phyloP scores from a whole-genome alignment of 495 filamentous ascomycete species.

The Cryomyces antarcticus region DNA sequence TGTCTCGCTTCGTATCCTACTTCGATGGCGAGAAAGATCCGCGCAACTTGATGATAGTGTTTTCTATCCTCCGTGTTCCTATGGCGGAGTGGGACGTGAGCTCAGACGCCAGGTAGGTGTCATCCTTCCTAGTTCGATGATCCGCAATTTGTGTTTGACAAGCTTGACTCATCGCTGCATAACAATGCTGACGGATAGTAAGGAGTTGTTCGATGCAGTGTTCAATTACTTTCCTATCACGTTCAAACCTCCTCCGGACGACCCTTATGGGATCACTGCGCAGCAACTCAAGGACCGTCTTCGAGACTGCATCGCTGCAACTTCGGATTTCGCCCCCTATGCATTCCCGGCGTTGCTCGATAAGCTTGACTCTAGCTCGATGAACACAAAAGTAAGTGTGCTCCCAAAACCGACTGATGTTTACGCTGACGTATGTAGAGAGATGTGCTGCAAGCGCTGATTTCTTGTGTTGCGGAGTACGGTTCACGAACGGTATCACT shows the following conservation, averaged over 20 bases:
- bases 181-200: no score
- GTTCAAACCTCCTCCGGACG: conserved; percentile 53
- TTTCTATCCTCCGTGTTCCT: conserved; percentile 49
- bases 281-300: conserved; percentile 51
- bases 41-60: conserved; percentile 58
- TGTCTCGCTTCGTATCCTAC: conserved; percentile 42
- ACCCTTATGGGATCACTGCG: conserved; percentile 54
- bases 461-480: conserved; percentile 39
- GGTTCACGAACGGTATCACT: conserved; percentile 39
- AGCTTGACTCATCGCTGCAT: no score
- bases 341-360: conserved; percentile 50
- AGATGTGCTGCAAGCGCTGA: conserved; percentile 48
- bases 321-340: conserved; percentile 44
- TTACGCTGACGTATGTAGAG: conserved; percentile 28
- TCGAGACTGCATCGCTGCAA: conserved; percentile 52
- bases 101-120: conserved; percentile 36
- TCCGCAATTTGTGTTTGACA: no score
- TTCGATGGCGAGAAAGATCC: conserved; percentile 63
- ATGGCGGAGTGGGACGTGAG: conserved; percentile 57
- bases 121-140: not conserved
- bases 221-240: conserved; percentile 70
- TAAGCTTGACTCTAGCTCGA: conserved; percentile 56
- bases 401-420: not conserved
- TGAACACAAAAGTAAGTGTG: conserved; percentile 42
- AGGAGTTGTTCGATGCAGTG: conserved; percentile 43